Evolutionary conservation across 345 rosid genomes (phyloP), one percentile per base, ranked within the genome.

Genomic region (Mercurialis annua): DNA sequence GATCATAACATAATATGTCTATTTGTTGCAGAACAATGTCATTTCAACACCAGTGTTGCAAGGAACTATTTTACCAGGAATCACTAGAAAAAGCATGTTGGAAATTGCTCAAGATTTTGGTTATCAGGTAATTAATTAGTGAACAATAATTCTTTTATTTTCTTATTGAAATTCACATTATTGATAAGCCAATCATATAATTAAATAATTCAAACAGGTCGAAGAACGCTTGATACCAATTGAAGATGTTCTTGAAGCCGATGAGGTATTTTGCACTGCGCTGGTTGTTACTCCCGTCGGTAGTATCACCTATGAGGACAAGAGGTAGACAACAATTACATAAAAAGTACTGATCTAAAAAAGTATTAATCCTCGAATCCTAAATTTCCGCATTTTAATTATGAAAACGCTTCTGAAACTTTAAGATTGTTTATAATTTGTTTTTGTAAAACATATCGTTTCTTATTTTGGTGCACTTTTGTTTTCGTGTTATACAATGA

Each of bases 231-330:
- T 6, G 17, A 42, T 79, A 20, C 49, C 66, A 11, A 66, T 50
- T 6, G 71, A 75, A n/a, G 79, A 75, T 15, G 6, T 79, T 68
- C 31, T 59, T 15, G 68, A 38, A 47, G 79, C 74, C 8, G 74
- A 80, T 36, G 86, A 80, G 61, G 82, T 70, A 40, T 83, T 80
- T 68, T 76, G 81, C 50, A 77, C 83, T 1, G 83, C 87, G 0
- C 42, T 77, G 48, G 78, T 64, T 21, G 76, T 78, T 44, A 76
- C 68, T 17, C 66, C 70, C 21, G 81, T 81, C 16, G 66, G 71
- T 1, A 80, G 82, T 16, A 54, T 76, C 23, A 80, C 82, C 12
- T 69, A 70, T 26, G 51, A 47, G 30, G 68, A 54, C 12, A 68
- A 63, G 49, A 80, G 76, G 86, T 83, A 67, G 26, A n/a, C 23